phyloP scores from a whole-genome alignment of 805 yeast species.

The Candida ulmi region DNA sequence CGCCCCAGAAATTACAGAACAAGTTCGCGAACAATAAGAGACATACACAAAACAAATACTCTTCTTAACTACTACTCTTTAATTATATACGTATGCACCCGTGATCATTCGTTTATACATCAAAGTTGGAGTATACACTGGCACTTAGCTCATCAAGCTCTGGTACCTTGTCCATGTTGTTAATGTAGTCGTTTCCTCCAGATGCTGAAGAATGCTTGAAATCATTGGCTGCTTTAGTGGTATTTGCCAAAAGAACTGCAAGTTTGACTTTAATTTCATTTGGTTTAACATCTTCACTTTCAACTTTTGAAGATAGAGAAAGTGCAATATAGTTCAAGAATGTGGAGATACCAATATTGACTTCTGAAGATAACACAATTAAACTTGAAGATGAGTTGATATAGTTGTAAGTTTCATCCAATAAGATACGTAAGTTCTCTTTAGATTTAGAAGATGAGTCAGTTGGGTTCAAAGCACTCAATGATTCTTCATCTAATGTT shows the following conservation, averaged over 20 bases:
- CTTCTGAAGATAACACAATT: slow-evolving; percentile 29
- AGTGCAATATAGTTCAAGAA: slow-evolving; percentile 26
- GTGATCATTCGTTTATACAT: slow-evolving; percentile 6
- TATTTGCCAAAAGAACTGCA: slow-evolving; percentile 65
- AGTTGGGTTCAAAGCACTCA: slow-evolving; percentile 19
- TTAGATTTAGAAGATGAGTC: slow-evolving; percentile 13
- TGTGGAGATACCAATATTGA: slow-evolving; percentile 30
- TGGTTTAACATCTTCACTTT: slow-evolving; percentile 17
- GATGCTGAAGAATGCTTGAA: slow-evolving; percentile 37
- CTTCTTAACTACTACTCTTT: too few relatives aligned
- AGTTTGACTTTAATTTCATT: slow-evolving; percentile 37
- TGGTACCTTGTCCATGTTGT: slow-evolving; percentile 42
- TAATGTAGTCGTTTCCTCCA: slow-evolving; percentile 34
- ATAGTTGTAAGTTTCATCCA: slow-evolving; percentile 40
- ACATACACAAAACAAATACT: too few relatives aligned
- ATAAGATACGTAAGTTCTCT: slow-evolving; percentile 26
- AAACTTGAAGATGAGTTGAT: slow-evolving; percentile 31
- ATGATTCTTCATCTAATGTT: slow-evolving; percentile 38
- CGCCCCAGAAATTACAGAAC: too few relatives aligned
- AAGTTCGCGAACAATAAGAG: too few relatives aligned
- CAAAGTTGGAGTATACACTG: slow-evolving; percentile 78
- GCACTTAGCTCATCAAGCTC: slow-evolving; percentile 87
- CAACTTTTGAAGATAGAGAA: slow-evolving; percentile 2
- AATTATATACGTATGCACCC: too few relatives aligned
- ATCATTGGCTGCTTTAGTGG: slow-evolving; percentile 58